These are phyloP conservation scores for Gracilaria caudata DNA, from an alignment of 23 red algal genomes.

Conservation along the genomic window DNA sequence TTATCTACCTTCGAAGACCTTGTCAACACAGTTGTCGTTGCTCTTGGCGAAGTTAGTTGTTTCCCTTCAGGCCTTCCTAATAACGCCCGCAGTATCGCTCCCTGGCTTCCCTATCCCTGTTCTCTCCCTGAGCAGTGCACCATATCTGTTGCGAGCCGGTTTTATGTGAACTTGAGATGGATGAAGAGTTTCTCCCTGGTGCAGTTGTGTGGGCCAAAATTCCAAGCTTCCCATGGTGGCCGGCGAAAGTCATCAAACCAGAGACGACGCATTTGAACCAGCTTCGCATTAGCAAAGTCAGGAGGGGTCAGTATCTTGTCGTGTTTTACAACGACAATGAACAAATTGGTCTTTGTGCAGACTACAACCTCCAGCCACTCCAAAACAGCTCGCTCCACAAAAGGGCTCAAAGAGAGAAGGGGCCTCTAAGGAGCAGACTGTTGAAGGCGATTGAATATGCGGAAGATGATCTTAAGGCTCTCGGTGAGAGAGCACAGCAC, in stretches of 20 bases:
- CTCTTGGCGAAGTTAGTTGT: background rate
- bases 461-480: background rate
- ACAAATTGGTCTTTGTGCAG: constrained; percentile 10
- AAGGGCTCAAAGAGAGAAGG: background rate
- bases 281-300: background rate
- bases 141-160: background rate
- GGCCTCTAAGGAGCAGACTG: background rate
- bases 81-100: background rate
- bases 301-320: background rate
- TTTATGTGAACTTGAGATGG: background rate
- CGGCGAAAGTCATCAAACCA: constrained; percentile 26
- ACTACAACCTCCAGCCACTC: constrained; percentile 8
- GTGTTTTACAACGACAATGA: constrained; percentile 34
- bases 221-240: constrained; percentile 35
- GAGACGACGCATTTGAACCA: background rate
- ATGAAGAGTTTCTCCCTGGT: background rate
- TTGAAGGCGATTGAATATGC: constrained; percentile 19
- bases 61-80: background rate
- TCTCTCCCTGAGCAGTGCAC: background rate
- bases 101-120: background rate
- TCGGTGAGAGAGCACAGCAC: background rate
- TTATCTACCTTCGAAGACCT: background rate
- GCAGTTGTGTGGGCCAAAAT: constrained; percentile 24
- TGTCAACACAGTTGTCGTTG: background rate
- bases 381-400: background rate